A percentile compares a stretch with the other conserved stretches of the same genome.
These are phyloP conservation scores for Pseudogymnoascus sp. DNA, from an alignment of 2,329 filamentous ascomycete species.

Conservation along the genomic window DNA sequence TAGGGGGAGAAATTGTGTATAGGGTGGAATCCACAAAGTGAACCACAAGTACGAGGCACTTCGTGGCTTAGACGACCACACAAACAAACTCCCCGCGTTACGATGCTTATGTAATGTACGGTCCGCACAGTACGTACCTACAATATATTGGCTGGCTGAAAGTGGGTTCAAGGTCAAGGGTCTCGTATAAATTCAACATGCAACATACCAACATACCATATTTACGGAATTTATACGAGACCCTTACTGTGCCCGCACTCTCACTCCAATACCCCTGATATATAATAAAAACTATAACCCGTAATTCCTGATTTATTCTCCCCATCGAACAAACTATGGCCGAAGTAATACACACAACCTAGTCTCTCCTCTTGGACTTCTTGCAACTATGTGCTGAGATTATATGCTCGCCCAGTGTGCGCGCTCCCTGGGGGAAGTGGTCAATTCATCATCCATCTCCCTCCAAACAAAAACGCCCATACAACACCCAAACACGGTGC, in stretches of 20 bases:
- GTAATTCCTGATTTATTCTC: constrained; percentile 68
- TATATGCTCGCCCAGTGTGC: constrained; percentile 3
- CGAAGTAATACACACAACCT: constrained; percentile 37
- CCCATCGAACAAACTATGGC: constrained; percentile 38
- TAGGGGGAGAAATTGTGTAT: neutral
- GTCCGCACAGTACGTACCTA: neutral
- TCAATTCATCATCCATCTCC: constrained; percentile 4
- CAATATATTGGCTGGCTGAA: neutral
- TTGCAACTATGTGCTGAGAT: constrained; percentile 8
- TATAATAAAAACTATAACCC: neutral
- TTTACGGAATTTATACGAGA: constrained; percentile 1
- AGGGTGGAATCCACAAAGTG: neutral
- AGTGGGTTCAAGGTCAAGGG: neutral
- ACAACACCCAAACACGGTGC: constrained; percentile 4
- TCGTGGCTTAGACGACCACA: constrained; percentile 1
- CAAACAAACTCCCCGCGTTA: neutral
- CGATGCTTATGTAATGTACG: neutral
- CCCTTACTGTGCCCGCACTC: neutral
- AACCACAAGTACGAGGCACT: constrained; percentile 3
- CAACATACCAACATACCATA: neutral
- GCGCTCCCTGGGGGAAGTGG: neutral
- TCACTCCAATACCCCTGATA: neutral
- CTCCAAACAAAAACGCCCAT: constrained; percentile 2
- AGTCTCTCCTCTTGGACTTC: constrained; percentile 36
- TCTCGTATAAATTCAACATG: neutral